These are phyloP conservation scores for Fusarium mangiferae DNA, from an alignment of 2,329 filamentous ascomycete species.

Conservation along the genomic window DNA sequence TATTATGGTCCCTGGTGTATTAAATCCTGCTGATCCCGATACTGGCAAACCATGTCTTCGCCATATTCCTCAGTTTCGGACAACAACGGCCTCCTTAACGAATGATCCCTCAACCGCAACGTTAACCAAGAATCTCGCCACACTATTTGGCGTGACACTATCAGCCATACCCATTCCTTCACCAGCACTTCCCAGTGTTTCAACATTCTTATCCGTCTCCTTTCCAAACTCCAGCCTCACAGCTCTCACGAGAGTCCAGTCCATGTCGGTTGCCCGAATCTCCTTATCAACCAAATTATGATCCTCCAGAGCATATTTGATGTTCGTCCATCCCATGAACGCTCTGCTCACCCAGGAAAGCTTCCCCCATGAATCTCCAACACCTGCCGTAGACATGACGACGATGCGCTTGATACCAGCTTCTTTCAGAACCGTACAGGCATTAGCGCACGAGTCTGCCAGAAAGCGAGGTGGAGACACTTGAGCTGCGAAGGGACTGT, in stretches of 20 bases:
- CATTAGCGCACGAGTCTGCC: slow-evolving; percentile 51
- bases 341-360: slow-evolving; percentile 49
- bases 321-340: slow-evolving; percentile 53
- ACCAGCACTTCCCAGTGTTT: slow-evolving; percentile 46
- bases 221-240: slow-evolving; percentile 45
- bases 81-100: slow-evolving; percentile 31
- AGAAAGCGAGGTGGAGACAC: slow-evolving; percentile 53
- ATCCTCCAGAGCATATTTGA: slow-evolving; percentile 53
- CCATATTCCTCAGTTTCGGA: slow-evolving; percentile 1
- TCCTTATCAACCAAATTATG: slow-evolving; percentile 51
- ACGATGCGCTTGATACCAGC: slow-evolving; percentile 48
- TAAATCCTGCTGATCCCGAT: background rate
- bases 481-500: slow-evolving; percentile 53
- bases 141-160: slow-evolving; percentile 43
- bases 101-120: slow-evolving; percentile 43
- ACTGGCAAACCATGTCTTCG: fast-evolving
- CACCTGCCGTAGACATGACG: slow-evolving; percentile 54
- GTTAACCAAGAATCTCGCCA: slow-evolving; percentile 50
- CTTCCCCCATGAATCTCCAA: slow-evolving; percentile 51
- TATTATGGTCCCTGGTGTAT: fast-evolving
- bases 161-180: slow-evolving; percentile 47
- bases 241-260: slow-evolving; percentile 52
- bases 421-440: slow-evolving; percentile 47
- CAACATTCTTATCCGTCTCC: slow-evolving; percentile 24
- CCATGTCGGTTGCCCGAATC: slow-evolving; percentile 48